Conservation (phyloP, 192 early-diverging fungal species). For the Globomyces pollinis-pini region DNA sequence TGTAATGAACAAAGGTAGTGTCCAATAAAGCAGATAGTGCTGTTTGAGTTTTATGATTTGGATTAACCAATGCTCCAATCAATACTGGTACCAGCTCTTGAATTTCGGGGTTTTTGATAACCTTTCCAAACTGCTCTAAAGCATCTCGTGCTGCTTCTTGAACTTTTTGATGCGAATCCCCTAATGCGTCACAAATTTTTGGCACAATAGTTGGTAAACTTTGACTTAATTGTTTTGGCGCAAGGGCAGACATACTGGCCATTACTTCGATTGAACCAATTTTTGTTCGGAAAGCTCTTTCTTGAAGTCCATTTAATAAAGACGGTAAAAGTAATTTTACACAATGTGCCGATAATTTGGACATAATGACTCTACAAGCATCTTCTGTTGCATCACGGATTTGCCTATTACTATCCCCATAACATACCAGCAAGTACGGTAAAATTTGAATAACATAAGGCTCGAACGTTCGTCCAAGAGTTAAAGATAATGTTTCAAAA, state of each 20-base stretch:
- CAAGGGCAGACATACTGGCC: constrained; percentile 90
- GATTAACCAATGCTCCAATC: constrained; percentile 79
- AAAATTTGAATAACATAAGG: constrained; percentile 93
- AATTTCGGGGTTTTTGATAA: constrained; percentile 98
- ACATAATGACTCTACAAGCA: constrained; percentile 88
- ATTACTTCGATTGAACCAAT: constrained; percentile 91
- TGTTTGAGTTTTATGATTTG: constrained; percentile 72
- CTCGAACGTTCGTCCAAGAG: constrained; percentile 89
- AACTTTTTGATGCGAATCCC: constrained; percentile 89
- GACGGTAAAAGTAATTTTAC: constrained; percentile 93
- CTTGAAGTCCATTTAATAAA: constrained; percentile 76
- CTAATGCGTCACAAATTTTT: constrained; percentile 80
- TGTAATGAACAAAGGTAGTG: constrained; percentile 97
- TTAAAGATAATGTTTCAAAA: constrained; percentile 77
- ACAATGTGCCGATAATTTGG: constrained; percentile 87
- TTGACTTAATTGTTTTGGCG: constrained; percentile 87
- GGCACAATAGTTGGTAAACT: constrained; percentile 89
- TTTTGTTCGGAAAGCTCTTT: constrained; percentile 94
- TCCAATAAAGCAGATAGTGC: constrained; percentile 80
- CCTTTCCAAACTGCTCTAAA: constrained; percentile 80
- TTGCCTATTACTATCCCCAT: constrained; percentile 71
- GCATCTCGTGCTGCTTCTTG: constrained; percentile 78
- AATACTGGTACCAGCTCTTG: constrained; percentile 82
- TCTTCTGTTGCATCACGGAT: constrained; percentile 90
- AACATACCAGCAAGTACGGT: constrained; percentile 78